Evolutionary conservation across 768 basidiomycete genomes (phyloP).

Genomic region (Tulasnella sp.): DNA sequence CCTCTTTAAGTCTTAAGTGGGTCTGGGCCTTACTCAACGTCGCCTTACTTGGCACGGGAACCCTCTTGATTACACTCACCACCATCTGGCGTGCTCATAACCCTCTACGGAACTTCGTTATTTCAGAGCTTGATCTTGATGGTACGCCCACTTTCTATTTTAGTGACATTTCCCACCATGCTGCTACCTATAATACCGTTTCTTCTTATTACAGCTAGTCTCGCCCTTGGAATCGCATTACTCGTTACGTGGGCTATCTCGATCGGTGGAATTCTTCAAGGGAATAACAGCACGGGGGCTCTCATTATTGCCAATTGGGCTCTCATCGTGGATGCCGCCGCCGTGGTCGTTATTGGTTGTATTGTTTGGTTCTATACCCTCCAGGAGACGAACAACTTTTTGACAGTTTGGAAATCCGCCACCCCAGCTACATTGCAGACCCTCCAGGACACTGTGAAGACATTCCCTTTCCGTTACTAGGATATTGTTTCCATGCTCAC

Average conservation of each 20-base stretch:
- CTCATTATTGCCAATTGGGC: conserved; percentile 69
- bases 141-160: conserved; percentile 34
- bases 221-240: conserved; percentile 54
- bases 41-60: conserved; percentile 59
- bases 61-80: conserved; percentile 53
- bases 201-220: conserved; percentile 43
- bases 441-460: conserved; percentile 63
- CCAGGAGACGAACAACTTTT: conserved; percentile 57
- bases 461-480: not conserved
- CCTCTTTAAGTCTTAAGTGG: conserved; percentile 57
- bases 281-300: conserved; percentile 55
- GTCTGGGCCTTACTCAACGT: conserved; percentile 66
- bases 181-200: not conserved
- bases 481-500: too few relatives aligned
- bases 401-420: conserved; percentile 39
- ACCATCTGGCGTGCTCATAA: conserved; percentile 60
- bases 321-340: conserved; percentile 53
- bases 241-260: conserved; percentile 61
- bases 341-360: conserved; percentile 53
- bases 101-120: conserved; percentile 62
- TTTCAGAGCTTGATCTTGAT: conserved; percentile 46
- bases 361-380: conserved; percentile 78
- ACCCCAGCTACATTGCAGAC: conserved; percentile 40
- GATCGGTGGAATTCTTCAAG: conserved; percentile 57
- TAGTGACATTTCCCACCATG: not conserved